Evolutionary conservation across 495 filamentous ascomycete species (phyloP).

Genomic region (Paragyromitra xinjiangensis): DNA sequence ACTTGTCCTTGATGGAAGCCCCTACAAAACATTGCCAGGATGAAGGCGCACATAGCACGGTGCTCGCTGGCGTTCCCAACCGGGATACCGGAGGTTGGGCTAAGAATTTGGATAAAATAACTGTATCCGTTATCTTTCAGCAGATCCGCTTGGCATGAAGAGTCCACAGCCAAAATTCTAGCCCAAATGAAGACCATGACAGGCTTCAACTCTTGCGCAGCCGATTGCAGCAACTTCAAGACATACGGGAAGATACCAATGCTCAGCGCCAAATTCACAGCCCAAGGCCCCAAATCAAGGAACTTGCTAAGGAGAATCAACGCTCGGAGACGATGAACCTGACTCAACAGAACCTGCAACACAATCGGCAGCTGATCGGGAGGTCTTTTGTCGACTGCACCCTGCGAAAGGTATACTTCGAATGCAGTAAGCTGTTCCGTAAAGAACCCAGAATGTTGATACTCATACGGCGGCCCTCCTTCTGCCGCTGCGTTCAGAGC

Average conservation of each 20-base stretch:
- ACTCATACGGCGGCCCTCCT: slow-evolving; percentile 79
- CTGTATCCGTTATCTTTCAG: slow-evolving; percentile 96
- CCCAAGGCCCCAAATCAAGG: slow-evolving; percentile 95
- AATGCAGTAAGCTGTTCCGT: slow-evolving; percentile 97
- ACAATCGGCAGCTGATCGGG: slow-evolving; percentile 97
- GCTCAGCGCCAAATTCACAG: slow-evolving; percentile 91
- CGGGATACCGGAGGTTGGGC: slow-evolving; percentile 80
- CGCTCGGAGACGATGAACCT: slow-evolving; percentile 91
- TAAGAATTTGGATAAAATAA: slow-evolving; percentile 92
- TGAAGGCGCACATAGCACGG: slow-evolving; percentile 98
- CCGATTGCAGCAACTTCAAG: slow-evolving; percentile 92
- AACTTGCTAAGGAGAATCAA: slow-evolving; percentile 93
- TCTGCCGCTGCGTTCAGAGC: slow-evolving; percentile 78
- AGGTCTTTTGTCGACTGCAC: slow-evolving; percentile 80
- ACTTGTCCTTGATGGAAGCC: slow-evolving; percentile 88
- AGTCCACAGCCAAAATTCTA: slow-evolving; percentile 91
- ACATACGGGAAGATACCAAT: slow-evolving; percentile 99
- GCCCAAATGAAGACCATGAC: slow-evolving; percentile 99
- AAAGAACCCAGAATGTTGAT: slow-evolving; percentile 94
- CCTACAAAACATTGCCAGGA: slow-evolving; percentile 95
- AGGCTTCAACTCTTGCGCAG: slow-evolving; percentile 91
- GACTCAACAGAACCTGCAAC: slow-evolving; percentile 92
- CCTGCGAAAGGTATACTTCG: slow-evolving; percentile 92
- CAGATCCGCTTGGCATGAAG: slow-evolving; percentile 88
- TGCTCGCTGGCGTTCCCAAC: slow-evolving; percentile 88